Conservation (phyloP, 129 eudicot genomes). For the Tagetes erecta region DNA sequence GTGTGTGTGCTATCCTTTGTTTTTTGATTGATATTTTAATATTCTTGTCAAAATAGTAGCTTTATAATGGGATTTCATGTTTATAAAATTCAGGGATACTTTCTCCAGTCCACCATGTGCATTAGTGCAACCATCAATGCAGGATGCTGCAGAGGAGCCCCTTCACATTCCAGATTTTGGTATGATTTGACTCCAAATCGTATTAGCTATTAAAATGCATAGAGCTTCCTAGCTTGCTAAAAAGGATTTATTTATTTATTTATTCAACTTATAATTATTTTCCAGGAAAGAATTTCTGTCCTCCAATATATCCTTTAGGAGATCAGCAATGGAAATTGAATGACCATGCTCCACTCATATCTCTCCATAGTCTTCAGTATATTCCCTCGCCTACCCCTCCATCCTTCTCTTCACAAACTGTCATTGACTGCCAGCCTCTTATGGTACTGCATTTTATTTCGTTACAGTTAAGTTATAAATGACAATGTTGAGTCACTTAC, state of each 20-base stretch:
- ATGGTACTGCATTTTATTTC: constrained; percentile 47
- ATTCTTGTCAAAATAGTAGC: constrained; percentile 8
- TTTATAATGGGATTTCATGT: constrained; percentile 21
- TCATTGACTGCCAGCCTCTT: constrained; percentile 84
- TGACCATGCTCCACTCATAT: constrained; percentile 61
- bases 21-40: constrained; percentile 7
- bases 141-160: constrained; percentile 46
- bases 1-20: constrained; percentile 13
- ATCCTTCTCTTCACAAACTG: constrained; percentile 72
- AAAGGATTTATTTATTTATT: constrained; percentile 21
- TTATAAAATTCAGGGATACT: constrained; percentile 74
- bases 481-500: not conserved
- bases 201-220: constrained; percentile 20
- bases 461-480: not conserved
- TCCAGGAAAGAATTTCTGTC: constrained; percentile 75
- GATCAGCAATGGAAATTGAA: constrained; percentile 61
- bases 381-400: constrained; percentile 85
- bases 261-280: constrained; percentile 29
- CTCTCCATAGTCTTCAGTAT: constrained; percentile 74
- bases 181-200: constrained; percentile 31
- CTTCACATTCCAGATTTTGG: constrained; percentile 82
- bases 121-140: constrained; percentile 81
- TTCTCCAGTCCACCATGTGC: constrained; percentile 93
- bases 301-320: constrained; percentile 91
- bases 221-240: constrained; percentile 2